Percentiles rank a stretch among this genome's conserved stretches.
Evolutionary conservation across 805 yeast species (phyloP).

Genomic region (Wickerhamiella nectarea): DNA sequence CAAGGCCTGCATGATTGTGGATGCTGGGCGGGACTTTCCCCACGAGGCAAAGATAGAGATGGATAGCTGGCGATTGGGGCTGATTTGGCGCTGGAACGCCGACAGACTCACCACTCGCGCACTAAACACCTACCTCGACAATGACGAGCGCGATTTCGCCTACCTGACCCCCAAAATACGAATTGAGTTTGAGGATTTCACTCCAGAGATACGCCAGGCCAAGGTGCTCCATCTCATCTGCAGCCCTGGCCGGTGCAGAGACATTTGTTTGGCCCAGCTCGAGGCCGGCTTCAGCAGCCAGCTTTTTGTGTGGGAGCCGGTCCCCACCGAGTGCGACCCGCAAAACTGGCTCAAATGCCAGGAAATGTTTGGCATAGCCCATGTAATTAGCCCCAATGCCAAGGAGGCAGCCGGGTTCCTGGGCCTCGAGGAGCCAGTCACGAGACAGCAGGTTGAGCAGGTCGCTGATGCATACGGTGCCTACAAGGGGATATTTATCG

Average conservation of each 20-base stretch:
- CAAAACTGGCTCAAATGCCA: constrained; percentile 30
- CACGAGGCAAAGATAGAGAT: constrained; percentile 31
- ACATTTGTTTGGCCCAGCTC: constrained; percentile 24
- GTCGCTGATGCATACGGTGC: constrained; percentile 33
- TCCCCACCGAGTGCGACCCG: constrained; percentile 58
- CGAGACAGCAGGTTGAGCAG: constrained; percentile 29
- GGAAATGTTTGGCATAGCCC: constrained; percentile 33
- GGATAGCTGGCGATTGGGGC: constrained; percentile 48
- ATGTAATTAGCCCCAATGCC: constrained; percentile 69
- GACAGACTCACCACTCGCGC: constrained; percentile 64
- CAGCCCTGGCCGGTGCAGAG: constrained; percentile 46
- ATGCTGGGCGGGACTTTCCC: constrained; percentile 72
- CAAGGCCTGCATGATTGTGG: constrained; percentile 55
- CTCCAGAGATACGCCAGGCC: constrained; percentile 30
- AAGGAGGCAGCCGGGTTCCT: constrained; percentile 64
- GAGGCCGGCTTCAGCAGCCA: constrained; percentile 21
- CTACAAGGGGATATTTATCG: constrained; percentile 35
- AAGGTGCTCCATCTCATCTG: constrained; percentile 58
- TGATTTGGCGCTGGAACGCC: constrained; percentile 38
- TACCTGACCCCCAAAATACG: constrained; percentile 50
- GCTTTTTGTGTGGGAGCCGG: constrained; percentile 69
- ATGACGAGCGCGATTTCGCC: constrained; percentile 47
- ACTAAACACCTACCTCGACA: constrained; percentile 54
- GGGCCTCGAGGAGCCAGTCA: constrained; percentile 33
- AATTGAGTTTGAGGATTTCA: constrained; percentile 43